phyloP scores from a whole-genome alignment of 106 monocot genomes.

The Dioscorea alata region DNA sequence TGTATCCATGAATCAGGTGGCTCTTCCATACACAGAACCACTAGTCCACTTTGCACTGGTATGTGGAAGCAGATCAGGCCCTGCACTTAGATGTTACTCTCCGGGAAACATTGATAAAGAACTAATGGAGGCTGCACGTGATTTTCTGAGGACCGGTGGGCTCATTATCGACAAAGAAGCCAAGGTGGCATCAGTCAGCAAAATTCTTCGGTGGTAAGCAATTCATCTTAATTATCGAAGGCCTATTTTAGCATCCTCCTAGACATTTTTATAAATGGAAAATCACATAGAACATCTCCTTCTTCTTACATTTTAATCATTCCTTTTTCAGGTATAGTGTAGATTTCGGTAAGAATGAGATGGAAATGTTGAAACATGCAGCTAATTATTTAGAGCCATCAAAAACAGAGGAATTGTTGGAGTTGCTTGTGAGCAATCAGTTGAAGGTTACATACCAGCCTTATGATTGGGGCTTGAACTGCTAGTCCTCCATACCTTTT shows the following conservation, averaged over 20 bases:
- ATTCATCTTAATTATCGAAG: background rate
- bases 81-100: slow-evolving; percentile 82
- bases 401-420: slow-evolving; percentile 62
- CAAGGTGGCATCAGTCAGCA: slow-evolving; percentile 54
- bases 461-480: slow-evolving; percentile 76
- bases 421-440: slow-evolving; percentile 62
- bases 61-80: slow-evolving; percentile 71
- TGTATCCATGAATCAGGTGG: slow-evolving; percentile 41
- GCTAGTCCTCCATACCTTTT: too few species aligned
- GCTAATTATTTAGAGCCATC: slow-evolving; percentile 77
- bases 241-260: too few species aligned
- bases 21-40: slow-evolving; percentile 72
- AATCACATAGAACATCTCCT: too few species aligned
- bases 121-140: slow-evolving; percentile 73
- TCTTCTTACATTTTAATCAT: background rate
- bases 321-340: slow-evolving; percentile 60
- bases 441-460: slow-evolving; percentile 73
- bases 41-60: slow-evolving; percentile 87
- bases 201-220: slow-evolving; percentile 70
- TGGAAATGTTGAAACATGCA: slow-evolving; percentile 78
- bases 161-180: slow-evolving; percentile 55
- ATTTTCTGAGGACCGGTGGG: slow-evolving; percentile 72
- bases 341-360: slow-evolving; percentile 87
- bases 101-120: slow-evolving; percentile 83
- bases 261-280: too few species aligned